phyloP scores from a whole-genome alignment of 2,329 filamentous ascomycete species.

The Zasmidium cellare region DNA sequence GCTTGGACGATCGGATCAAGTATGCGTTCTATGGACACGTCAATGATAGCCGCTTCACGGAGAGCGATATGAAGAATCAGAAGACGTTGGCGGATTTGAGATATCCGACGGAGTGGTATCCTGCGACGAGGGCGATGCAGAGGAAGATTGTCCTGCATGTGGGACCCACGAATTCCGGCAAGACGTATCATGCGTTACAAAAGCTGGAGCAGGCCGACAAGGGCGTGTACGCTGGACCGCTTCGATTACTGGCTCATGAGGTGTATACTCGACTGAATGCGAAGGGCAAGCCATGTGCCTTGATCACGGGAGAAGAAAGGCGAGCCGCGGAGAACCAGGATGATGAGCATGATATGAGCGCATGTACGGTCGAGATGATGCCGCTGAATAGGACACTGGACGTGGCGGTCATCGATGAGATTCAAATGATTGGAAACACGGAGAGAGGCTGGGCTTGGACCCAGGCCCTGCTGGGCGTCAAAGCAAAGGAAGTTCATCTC shows the following conservation, averaged over 20 bases:
- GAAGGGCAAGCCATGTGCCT: constrained; percentile 72
- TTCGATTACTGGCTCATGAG: constrained; percentile 87
- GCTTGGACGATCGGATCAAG: constrained; percentile 48
- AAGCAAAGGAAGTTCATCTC: constrained; percentile 85
- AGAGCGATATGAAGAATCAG: constrained; percentile 59
- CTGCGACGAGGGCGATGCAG: constrained; percentile 75
- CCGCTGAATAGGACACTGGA: constrained; percentile 65
- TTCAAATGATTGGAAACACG: constrained; percentile 86
- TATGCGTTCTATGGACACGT: constrained; percentile 69
- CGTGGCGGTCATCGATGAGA: constrained; percentile 96
- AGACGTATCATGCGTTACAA: constrained; percentile 92
- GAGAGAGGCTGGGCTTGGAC: constrained; percentile 95
- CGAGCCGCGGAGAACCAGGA: constrained; percentile 54
- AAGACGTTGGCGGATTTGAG: constrained; percentile 73
- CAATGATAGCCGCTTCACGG: constrained; percentile 58
- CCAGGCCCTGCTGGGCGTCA: constrained; percentile 80
- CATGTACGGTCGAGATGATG: constrained; percentile 94
- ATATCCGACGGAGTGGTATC: constrained; percentile 92
- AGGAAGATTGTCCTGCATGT: constrained; percentile 89
- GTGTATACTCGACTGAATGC: constrained; percentile 85
- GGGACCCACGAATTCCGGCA: constrained; percentile 95
- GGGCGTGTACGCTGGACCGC: constrained; percentile 87
- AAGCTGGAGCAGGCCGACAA: constrained; percentile 72
- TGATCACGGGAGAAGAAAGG: constrained; percentile 90
- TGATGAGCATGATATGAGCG: constrained; percentile 59